Conservation (phyloP, 768 basidiomycete genomes). For the Porpolomopsis calyptriformis region DNA sequence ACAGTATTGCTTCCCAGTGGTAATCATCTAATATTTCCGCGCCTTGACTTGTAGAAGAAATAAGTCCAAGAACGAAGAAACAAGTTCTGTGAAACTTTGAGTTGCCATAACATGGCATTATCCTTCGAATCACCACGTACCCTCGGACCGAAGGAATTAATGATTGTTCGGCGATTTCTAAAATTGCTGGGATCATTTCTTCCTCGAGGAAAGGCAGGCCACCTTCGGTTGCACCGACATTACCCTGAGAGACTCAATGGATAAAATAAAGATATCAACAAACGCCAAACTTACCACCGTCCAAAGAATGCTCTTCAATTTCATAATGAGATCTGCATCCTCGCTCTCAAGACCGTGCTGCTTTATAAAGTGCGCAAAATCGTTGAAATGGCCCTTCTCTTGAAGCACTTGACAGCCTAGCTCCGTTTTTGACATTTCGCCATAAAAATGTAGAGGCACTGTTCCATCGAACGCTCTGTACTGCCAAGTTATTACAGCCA, state of each 20-base stretch:
- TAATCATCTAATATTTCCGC: conserved; percentile 90
- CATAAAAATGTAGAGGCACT: conserved; percentile 93
- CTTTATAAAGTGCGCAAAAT: conserved; percentile 85
- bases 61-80: conserved; percentile 88
- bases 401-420: conserved; percentile 86
- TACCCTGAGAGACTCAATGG: conserved; percentile 49
- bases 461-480: conserved; percentile 70
- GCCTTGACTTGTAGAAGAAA: conserved; percentile 85
- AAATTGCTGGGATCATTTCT: conserved; percentile 80
- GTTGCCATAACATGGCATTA: background rate
- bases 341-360: conserved; percentile 77
- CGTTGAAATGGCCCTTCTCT: conserved; percentile 83
- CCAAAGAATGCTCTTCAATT: conserved; percentile 94
- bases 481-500: conserved; percentile 3
- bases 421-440: conserved; percentile 94
- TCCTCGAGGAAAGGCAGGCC: conserved; percentile 94
- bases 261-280: background rate
- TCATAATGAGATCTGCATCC: conserved; percentile 75
- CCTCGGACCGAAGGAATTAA: conserved; percentile 86
- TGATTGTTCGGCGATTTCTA: conserved; percentile 87
- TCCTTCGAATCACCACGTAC: conserved; percentile 36
- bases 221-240: conserved; percentile 81
- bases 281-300: conserved; percentile 66
- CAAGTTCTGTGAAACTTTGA: conserved; percentile 57
- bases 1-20: conserved; percentile 85